Percentiles rank a stretch among this genome's conserved stretches.
Evolutionary conservation across 208 protist species (phyloP).

Genomic region (Phytomonas sp.): DNA sequence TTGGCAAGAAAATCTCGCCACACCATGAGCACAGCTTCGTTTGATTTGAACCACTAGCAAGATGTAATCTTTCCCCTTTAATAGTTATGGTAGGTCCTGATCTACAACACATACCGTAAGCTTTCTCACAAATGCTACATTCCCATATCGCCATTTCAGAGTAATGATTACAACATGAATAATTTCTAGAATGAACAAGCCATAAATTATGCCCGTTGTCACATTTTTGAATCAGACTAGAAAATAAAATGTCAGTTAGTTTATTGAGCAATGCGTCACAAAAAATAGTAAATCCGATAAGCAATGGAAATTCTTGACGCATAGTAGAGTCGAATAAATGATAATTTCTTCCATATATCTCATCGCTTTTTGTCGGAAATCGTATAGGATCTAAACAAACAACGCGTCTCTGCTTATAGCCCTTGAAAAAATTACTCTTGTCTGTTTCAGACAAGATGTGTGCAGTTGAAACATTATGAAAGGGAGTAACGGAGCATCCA

Average conservation of each 20-base stretch:
- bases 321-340: conserved; percentile 19
- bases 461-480: conserved; percentile 19
- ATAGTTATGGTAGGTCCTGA: conserved; percentile 25
- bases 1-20: conserved; percentile 27
- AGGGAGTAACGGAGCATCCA: background rate
- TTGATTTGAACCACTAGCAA: background rate
- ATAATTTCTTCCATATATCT: conserved; percentile 23
- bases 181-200: conserved; percentile 42
- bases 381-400: conserved; percentile 8
- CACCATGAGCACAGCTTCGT: conserved; percentile 19
- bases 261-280: conserved; percentile 41
- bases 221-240: conserved; percentile 52
- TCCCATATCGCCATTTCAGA: conserved; percentile 62
- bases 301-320: conserved; percentile 57
- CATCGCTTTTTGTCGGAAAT: conserved; percentile 34
- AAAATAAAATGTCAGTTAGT: conserved; percentile 38
- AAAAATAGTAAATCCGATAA: conserved; percentile 33
- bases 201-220: conserved; percentile 54
- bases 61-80: conserved; percentile 17
- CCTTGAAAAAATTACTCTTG: conserved; percentile 5
- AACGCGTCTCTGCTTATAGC: background rate
- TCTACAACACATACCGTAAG: conserved; percentile 68
- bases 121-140: conserved; percentile 60
- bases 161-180: conserved; percentile 47
- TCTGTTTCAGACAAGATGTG: conserved; percentile 37